A percentile compares a stretch with the other conserved stretches of the same genome.
These are phyloP conservation scores for Heliocybe sulcata DNA, from an alignment of 1,284 basidiomycete species.

Conservation along the genomic window DNA sequence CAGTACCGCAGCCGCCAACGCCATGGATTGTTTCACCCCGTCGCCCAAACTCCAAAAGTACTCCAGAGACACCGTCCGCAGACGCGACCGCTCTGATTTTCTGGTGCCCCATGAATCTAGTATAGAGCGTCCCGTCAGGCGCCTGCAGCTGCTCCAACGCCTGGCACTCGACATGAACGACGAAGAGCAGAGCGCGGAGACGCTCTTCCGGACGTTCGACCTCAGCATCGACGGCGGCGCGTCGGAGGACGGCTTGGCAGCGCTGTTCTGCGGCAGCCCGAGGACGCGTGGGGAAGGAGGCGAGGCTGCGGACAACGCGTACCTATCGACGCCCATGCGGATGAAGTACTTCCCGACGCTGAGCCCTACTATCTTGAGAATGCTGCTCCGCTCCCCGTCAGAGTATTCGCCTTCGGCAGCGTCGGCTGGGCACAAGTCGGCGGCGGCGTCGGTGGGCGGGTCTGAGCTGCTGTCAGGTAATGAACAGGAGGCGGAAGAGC, in stretches of 20 bases:
- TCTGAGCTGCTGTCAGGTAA: neutral
- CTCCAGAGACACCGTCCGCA: neutral
- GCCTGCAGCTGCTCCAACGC: neutral
- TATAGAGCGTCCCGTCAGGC: neutral
- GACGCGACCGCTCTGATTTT: neutral
- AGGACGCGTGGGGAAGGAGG: too few species aligned
- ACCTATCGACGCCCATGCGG: slow-evolving; percentile 22
- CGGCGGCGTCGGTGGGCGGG: neutral
- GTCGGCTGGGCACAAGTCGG: slow-evolving; percentile 2
- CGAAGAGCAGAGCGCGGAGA: neutral
- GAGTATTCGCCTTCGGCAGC: slow-evolving; percentile 7
- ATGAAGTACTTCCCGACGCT: slow-evolving; percentile 20
- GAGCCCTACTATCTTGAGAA: slow-evolving; percentile 19
- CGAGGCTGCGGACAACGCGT: slow-evolving; percentile 16
- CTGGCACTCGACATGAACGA: neutral
- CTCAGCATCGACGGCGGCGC: neutral
- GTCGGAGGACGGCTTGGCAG: neutral
- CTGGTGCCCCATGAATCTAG: neutral
- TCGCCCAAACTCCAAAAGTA: neutral
- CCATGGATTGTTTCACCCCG: neutral
- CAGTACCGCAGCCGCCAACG: too few species aligned
- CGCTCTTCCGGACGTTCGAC: neutral
- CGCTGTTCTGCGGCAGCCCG: neutral
- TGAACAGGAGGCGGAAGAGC: neutral
- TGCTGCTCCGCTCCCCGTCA: slow-evolving; percentile 17